A percentile compares a stretch with the other conserved stretches of the same genome.
These are phyloP conservation scores for Penicillium crustosum DNA, from an alignment of 2,329 filamentous ascomycete genomes.

Conservation along the genomic window DNA sequence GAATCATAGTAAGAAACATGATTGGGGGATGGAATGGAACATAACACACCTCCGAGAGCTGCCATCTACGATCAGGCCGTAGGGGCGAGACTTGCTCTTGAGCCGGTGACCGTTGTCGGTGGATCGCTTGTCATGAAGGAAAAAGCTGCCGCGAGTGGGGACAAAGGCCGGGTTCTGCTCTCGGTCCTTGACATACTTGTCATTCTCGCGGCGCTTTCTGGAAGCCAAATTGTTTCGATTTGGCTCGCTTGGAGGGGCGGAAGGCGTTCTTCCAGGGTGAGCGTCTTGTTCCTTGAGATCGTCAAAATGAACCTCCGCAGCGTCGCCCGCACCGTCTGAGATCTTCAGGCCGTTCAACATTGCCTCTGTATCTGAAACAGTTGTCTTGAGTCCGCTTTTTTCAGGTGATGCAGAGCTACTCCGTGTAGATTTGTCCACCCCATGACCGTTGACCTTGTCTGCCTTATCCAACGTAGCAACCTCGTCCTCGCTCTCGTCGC, in stretches of 20 bases:
- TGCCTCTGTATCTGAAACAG: slow-evolving; percentile 57
- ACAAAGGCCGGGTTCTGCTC: slow-evolving; percentile 92
- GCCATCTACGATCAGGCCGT: slow-evolving; percentile 50
- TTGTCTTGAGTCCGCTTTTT: slow-evolving; percentile 37
- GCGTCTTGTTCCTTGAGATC: slow-evolving; percentile 36
- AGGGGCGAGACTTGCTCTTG: slow-evolving; percentile 56
- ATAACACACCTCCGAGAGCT: slow-evolving; percentile 45
- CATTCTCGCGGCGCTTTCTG: slow-evolving; percentile 77
- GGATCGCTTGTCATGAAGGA: slow-evolving; percentile 91
- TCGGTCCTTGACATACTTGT: slow-evolving; percentile 83
- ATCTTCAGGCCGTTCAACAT: slow-evolving; percentile 61
- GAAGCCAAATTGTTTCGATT: slow-evolving; percentile 63
- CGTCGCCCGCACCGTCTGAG: slow-evolving; percentile 38
- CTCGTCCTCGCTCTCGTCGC: slow-evolving; percentile 57
- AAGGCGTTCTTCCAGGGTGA: slow-evolving; percentile 39
- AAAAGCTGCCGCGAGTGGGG: slow-evolving; percentile 90
- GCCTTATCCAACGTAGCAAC: slow-evolving; percentile 31
- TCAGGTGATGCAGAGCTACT: slow-evolving; percentile 35
- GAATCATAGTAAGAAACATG: slow-evolving; percentile 14
- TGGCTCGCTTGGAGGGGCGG: slow-evolving; percentile 38
- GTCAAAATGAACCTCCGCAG: slow-evolving; percentile 53
- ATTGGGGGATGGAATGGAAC: not conserved
- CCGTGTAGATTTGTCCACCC: slow-evolving; percentile 31
- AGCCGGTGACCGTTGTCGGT: slow-evolving; percentile 77
- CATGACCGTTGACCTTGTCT: slow-evolving; percentile 30